phyloP scores from a whole-genome alignment of 345 rosid genomes.

The Dimocarpus longan region DNA sequence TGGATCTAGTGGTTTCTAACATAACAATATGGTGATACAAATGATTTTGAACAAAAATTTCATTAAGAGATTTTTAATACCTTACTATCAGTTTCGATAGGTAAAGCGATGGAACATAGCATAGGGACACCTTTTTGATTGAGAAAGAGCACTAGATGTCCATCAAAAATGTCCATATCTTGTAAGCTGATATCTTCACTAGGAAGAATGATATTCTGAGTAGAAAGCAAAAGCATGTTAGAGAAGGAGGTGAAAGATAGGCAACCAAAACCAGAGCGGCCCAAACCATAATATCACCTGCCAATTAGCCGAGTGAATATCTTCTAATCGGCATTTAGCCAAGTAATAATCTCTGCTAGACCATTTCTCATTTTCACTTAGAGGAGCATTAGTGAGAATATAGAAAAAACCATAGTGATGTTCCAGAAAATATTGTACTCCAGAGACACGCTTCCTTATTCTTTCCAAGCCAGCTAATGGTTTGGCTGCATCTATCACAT shows the following conservation, averaged over 20 bases:
- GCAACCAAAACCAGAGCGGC: not conserved
- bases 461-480: constrained; percentile 58
- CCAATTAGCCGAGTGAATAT: constrained; percentile 51
- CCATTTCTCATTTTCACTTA: constrained; percentile 38
- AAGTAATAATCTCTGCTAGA: constrained; percentile 59
- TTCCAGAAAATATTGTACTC: constrained; percentile 75
- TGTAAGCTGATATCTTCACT: constrained; percentile 60
- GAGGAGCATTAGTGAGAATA: constrained; percentile 73
- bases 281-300: constrained; percentile 43
- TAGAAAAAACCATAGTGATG: constrained; percentile 75
- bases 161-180: constrained; percentile 83
- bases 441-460: constrained; percentile 58
- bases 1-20: not conserved
- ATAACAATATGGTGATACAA: not conserved
- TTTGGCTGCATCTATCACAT: constrained; percentile 56
- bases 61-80: constrained; percentile 35
- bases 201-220: constrained; percentile 65
- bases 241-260: not conserved
- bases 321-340: constrained; percentile 53
- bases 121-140: constrained; percentile 56
- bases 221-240: constrained; percentile 16
- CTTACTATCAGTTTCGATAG: constrained; percentile 46
- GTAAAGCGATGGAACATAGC: constrained; percentile 75
- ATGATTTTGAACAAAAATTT: not conserved
- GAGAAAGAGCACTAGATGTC: constrained; percentile 70